phyloP scores from a whole-genome alignment of 345 rosid genomes.

The Ailanthus altissimus region DNA sequence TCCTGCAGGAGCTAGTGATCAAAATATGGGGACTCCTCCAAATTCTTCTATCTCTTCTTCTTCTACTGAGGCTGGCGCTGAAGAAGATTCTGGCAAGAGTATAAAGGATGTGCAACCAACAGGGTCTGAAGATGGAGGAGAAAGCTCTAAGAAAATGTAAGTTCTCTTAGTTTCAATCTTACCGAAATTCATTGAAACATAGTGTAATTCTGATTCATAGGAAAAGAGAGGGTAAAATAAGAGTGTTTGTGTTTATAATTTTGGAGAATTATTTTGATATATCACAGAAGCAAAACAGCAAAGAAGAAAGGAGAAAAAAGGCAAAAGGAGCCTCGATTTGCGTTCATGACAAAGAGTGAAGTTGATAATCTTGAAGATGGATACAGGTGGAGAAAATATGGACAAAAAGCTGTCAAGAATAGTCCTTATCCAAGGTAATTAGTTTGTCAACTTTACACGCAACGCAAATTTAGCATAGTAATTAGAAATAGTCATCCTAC shows the following conservation, averaged over 20 bases:
- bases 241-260: too few species aligned
- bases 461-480: background rate
- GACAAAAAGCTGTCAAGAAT: conserved; percentile 84
- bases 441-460: conserved; percentile 15
- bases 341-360: conserved; percentile 86
- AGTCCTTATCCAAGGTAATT: conserved; percentile 71
- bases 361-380: conserved; percentile 91
- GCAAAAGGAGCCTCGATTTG: conserved; percentile 68
- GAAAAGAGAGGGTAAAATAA: too few species aligned
- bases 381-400: conserved; percentile 88
- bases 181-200: background rate
- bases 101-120: conserved; percentile 35
- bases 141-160: conserved; percentile 56
- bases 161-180: background rate
- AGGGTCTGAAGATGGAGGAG: conserved; percentile 48
- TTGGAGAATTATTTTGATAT: background rate
- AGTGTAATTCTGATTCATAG: background rate
- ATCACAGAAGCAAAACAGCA: conserved; percentile 49
- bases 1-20: conserved; percentile 28
- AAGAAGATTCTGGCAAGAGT: conserved; percentile 57
- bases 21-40: conserved; percentile 33
- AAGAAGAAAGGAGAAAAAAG: conserved; percentile 53
- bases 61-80: conserved; percentile 64
- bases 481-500: background rate
- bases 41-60: conserved; percentile 67